Evolutionary conservation across 2,329 filamentous ascomycete species (phyloP), one percentile per base, ranked within the genome.

Genomic region (Fusarium brevicatenulatum): DNA sequence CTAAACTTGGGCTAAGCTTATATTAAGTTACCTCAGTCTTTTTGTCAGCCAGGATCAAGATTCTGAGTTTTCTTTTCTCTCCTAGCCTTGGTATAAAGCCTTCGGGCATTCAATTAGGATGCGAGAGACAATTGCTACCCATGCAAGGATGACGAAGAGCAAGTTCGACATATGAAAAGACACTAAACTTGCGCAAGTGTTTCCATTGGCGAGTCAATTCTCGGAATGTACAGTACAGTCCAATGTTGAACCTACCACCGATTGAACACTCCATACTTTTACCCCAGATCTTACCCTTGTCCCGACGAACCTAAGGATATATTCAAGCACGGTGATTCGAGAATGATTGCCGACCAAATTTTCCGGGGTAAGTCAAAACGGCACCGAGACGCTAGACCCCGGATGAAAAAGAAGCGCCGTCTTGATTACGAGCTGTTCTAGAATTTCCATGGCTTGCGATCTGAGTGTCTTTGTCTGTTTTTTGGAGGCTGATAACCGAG

Each of bases 401-500:
- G 58, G 57, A 62, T 46, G 28, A 56, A 46, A 46, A 54, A 34
- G 28, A 46, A 56, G 54, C 54, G 30, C 54, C n/a, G 42, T 37
- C 28, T 23, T 15, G 15, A 19, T 2, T 2, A 21, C 18, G 2
- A 18, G 9, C 32, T 52, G 42, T 68, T 71, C 63, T 71, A 49
- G 63, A 68, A 42, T 42, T n/a, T 25, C 25, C 16, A 55, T 39
- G 36, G 37, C 32, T 43, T 55, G 18, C 43, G 39, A 42, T 21
- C 40, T 59, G 43, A 5, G 16, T 43, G 21, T 13, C 7, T 44
- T 18, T 7, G 28, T 56, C 34, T 46, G 19, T 11, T 50, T 50
- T 32, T 30, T 25, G 37, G 55, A 49, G 30, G 25, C 40, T 46
- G 57, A 71, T 78, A 77, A 75, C 76, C 76, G 76, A 78, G 50